A percentile compares a stretch with the other conserved stretches of the same genome.
Evolutionary conservation across 2,329 filamentous ascomycete species (phyloP).

Genomic region (Coleophoma cylindrospora): DNA sequence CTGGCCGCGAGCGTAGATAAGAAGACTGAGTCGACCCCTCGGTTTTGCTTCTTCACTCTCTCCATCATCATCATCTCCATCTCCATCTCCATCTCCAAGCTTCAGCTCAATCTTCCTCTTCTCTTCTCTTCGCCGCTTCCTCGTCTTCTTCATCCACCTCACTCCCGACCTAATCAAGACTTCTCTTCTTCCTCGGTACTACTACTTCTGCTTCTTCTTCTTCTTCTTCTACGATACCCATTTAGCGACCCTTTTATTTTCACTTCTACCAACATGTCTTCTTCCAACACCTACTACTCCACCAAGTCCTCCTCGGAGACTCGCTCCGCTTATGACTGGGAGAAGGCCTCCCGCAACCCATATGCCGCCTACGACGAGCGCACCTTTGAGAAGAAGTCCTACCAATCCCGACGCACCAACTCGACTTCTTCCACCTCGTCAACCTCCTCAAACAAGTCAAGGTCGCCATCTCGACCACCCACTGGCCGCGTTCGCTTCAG

Average conservation of each 20-base stretch:
- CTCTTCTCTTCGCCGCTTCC: neutral
- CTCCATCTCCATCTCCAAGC: neutral
- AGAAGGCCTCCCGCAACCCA: neutral
- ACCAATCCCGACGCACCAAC: neutral
- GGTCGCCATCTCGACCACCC: no score
- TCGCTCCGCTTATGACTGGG: neutral
- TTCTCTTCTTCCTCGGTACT: no score
- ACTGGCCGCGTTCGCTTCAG: neutral
- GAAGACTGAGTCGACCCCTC: neutral
- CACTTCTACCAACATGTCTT: neutral
- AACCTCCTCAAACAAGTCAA: neutral
- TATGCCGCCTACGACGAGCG: constrained; percentile 1
- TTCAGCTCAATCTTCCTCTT: neutral
- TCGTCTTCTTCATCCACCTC: neutral
- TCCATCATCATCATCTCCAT: neutral
- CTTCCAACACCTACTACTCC: neutral
- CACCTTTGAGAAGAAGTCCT: neutral
- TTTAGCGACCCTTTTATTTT: neutral
- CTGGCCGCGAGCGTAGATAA: neutral
- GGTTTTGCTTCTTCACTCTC: neutral
- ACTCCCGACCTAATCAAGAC: neutral
- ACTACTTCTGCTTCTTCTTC: neutral
- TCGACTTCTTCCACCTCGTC: neutral
- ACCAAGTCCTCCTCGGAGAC: neutral
- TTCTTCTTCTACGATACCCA: neutral